These are phyloP conservation scores for Candida railenensis DNA, from an alignment of 805 yeast genomes.

Conservation along the genomic window DNA sequence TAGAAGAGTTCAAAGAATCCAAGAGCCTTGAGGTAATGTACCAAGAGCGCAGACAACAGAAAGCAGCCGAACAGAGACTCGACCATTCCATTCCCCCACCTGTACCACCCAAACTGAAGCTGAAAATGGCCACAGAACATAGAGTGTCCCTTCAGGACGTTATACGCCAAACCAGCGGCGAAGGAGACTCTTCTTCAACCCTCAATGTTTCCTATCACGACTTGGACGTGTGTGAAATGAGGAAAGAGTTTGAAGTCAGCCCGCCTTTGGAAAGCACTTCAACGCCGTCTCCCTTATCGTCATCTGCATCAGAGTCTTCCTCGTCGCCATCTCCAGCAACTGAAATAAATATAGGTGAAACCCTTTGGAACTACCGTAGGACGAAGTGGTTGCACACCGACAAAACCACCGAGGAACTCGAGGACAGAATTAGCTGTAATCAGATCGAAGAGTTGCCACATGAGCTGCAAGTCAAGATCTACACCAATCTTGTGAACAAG, in stretches of 20 bases:
- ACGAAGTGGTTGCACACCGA: conserved; percentile 57
- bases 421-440: conserved; percentile 13
- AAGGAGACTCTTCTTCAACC: not conserved
- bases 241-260: conserved; percentile 28
- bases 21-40: conserved; percentile 32
- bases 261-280: conserved; percentile 13
- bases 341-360: conserved; percentile 44
- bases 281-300: not conserved
- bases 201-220: conserved; percentile 16
- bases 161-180: not conserved
- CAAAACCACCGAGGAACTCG: conserved; percentile 12
- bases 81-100: not conserved
- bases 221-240: conserved; percentile 24
- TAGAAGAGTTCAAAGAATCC: conserved; percentile 29
- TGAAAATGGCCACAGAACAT: not conserved
- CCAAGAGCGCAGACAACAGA: conserved; percentile 10
- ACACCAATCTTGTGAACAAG: conserved; percentile 67
- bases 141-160: not conserved
- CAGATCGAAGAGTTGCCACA: conserved; percentile 39
- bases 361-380: conserved; percentile 70
- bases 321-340: not conserved
- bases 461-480: conserved; percentile 60
- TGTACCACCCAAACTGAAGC: not conserved
- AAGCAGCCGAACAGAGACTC: not conserved
- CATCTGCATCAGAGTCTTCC: not conserved